Conservation (phyloP, 176 grass and related monocot genomes). For the Hordeum marinum region DNA sequence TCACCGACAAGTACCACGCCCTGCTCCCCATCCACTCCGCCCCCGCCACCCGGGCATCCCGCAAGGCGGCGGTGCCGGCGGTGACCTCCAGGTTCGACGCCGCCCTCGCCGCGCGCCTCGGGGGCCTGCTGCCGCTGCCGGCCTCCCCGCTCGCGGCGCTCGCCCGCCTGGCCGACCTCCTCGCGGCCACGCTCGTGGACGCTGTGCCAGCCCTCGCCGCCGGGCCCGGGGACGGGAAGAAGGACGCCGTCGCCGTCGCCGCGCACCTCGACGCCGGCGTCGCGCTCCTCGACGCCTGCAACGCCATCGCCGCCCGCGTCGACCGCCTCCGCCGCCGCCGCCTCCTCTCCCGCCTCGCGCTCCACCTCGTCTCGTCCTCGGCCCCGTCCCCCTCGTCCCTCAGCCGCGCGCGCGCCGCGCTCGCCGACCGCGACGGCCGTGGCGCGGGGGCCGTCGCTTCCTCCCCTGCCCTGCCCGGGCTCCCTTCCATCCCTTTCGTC, state of each 20-base stretch:
- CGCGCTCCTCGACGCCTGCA: constrained; percentile 67
- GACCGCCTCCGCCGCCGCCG: constrained; percentile 50
- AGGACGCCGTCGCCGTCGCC: constrained; percentile 27
- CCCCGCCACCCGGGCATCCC: background rate
- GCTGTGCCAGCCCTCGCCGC: constrained; percentile 31
- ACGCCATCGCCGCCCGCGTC: constrained; percentile 46
- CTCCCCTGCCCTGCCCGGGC: background rate
- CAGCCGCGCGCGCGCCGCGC: constrained; percentile 25
- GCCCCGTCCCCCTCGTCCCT: background rate
- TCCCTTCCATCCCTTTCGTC: constrained; percentile 23
- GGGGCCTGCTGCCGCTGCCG: constrained; percentile 19
- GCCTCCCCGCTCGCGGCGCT: constrained; percentile 37
- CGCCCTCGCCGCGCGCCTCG: constrained; percentile 39
- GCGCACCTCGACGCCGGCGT: constrained; percentile 44
- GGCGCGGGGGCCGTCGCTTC: background rate
- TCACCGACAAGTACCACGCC: constrained; percentile 53
- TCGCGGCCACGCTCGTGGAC: constrained; percentile 42
- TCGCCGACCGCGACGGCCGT: constrained; percentile 6
- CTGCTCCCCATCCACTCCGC: constrained; percentile 19
- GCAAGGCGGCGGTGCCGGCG: background rate
- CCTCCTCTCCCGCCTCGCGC: constrained; percentile 59
- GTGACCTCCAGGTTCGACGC: constrained; percentile 16
- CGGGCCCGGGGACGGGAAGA: background rate
- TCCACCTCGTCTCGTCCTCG: constrained; percentile 43
- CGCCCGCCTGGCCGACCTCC: constrained; percentile 38